Base-by-base conservation (phyloP, 2,329 filamentous ascomycete species). In the Blumeria hordei region DNA sequence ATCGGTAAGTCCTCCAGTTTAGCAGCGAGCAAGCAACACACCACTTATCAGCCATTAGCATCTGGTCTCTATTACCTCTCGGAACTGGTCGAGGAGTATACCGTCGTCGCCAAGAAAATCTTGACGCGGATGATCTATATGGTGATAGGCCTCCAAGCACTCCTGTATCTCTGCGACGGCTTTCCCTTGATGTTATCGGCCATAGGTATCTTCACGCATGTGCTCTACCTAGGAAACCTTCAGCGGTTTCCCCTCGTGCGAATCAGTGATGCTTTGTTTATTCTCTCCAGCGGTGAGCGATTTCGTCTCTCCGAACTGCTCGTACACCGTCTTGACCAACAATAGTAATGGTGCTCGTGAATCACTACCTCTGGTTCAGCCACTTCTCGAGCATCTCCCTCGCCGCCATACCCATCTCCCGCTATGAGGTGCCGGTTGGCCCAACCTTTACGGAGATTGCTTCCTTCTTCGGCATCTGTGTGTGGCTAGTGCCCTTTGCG, bases 61-160 rank as follows among this genome's bases (percentile, higher is more conserved):
- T 95, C 88, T n/a, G 92, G 92, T 39, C 80, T 98, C 32, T 98
- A 98, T 72, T 98, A 98, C 68, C 82, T 98, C 55, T 95, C 90
- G 28, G 92, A 98, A 68, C 80, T 96, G 12, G 92, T 98, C 58
- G 92, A 98, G 70, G 92, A 98, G 68, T 90, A 98, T 66, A 95
- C 90, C 3, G 90, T 96, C 10, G 70, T 94, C 59, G 85, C 88
- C 11, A 94, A 94, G 67, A 85, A 83, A 56, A 72, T 95, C n/a
- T 74, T 98, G 54, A 83, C 77, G 36, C 81, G 79, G 44, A 73
- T 96, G 55, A 95, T 96, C 63, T 94, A 94, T 70, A 72, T 70
- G 58, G 79, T 94, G 60, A 82, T 95, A 58, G 75, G 64, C 34
- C 66, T 88, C 6, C 90, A 95, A 67, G 58, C 80, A 9, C 69